Base-by-base conservation (phyloP, 2,329 filamentous ascomycete genomes). In the Clarireedia monteithiana region DNA sequence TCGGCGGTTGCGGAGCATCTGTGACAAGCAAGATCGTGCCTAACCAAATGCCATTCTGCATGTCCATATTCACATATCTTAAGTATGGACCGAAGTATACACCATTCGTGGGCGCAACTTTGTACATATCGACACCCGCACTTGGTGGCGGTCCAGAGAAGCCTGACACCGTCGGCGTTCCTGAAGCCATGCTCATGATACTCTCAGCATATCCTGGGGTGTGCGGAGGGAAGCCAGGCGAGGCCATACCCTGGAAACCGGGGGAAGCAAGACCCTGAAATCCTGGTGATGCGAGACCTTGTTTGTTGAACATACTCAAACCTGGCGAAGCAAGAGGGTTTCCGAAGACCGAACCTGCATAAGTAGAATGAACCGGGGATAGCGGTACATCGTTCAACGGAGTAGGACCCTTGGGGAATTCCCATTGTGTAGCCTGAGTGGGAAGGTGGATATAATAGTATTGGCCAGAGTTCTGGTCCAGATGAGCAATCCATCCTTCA, bases 391-490 rank as follows among this genome's bases (percentile, higher is more conserved):
- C 81, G 60, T 89, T 88, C 53, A 96, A 78, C 1, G 92, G 92
- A 24, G 90, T 96, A 0, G 91, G 91, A 0, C 92, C 92, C 73
- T 96, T 97, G 27, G 94, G 94, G 63, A 97, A 97, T 67, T 99
- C 94, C 94, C 94, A 99, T 69, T 99, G 94, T 0, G 94, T 99
- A 2, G 91, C 90, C 69, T 97, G 94, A 0, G 89, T 91, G 1
- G 91, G 88, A 30, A 99, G 79, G 70, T 99, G 94, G 58, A 99
- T 99, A 68, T 99, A 99, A 71, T 99, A 99, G 72, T 97, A 99
- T 68, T 97, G 92, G 1, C 94, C 94, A 2, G 92, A 97, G 68
- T 88, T 96, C 63, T 90, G 88, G 69, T 99, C 94, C 4, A 97
- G 78, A 70, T 97, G 94, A 20, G 94, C 90, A 67, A 99, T 97